Base-by-base conservation (phyloP, 2,329 filamentous ascomycete species). In the Colletotrichum trifolii region DNA sequence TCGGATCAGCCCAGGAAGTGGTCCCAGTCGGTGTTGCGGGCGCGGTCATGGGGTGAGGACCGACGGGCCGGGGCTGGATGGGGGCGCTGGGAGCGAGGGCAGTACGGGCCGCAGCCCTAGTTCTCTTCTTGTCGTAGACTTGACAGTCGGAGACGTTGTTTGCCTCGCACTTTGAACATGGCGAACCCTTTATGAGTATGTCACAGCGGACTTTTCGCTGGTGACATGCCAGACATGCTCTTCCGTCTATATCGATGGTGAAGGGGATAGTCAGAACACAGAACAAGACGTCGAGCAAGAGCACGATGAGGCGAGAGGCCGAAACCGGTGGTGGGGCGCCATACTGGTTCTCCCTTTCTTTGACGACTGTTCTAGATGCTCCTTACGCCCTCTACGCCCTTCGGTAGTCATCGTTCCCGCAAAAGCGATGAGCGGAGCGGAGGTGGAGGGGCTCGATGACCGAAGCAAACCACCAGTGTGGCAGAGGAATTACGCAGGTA, bases 181-280 rank as follows among this genome's bases (percentile, higher is more conserved):
- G 82, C 1, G 78, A 69, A 12, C 82, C 82, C 38, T 80, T 79
- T 17, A 75, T 68, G 59, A 82, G 76, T 48, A 83, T 79, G 71
- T 85, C 83, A 67, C 82, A 85, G 66, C 81, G 80, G 54, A 85
- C 79, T 71, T 85, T 85, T 61, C 82, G 79, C 54, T 78, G 79
- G 71, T 85, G 82, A 57, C 82, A 85, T 65, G 78, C 76, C 45
- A 82, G 72, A 64, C 82, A 85, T 40, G 83, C 83, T 66, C 73
- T 73, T 48, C 75, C 75, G 40, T 77, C 76, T 77, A 52, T 8
- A 34, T 5, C 25, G 33, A 17, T 17, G 9, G 11, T 9, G 15
- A 12, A 15, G 39, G 5, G 49, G 15, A 15, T 10, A 33, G 55
- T 60, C n/a, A 53, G 59, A 8, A 10, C n/a, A 8, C 15, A 11